phyloP scores from a whole-genome alignment of 371 early-diverging fungal genomes.

The Syncephalis fuscata region DNA sequence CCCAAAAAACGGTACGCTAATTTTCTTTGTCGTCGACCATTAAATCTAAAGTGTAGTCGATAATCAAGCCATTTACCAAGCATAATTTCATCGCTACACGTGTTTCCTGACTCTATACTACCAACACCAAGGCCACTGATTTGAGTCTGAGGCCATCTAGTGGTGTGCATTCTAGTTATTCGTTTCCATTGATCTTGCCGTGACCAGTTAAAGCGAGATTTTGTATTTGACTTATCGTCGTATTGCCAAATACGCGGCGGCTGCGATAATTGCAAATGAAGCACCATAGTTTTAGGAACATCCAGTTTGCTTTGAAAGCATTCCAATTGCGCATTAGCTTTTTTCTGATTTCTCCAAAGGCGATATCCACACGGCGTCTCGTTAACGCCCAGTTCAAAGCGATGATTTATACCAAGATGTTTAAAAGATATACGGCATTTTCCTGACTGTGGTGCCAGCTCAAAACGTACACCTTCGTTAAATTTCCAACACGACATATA shows the following conservation, averaged over 20 bases:
- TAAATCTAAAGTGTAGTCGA: neutral
- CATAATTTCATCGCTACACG: neutral
- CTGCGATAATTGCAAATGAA: neutral
- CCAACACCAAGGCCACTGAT: neutral
- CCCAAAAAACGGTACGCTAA: too few relatives aligned
- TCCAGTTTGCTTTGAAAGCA: neutral
- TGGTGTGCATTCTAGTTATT: neutral
- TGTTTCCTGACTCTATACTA: neutral
- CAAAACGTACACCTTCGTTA: neutral
- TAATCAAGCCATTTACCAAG: neutral
- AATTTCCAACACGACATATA: constrained; percentile 1
- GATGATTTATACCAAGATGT: neutral
- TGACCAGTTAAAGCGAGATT: neutral
- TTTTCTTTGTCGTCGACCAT: neutral
- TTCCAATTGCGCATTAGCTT: neutral
- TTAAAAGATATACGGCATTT: neutral
- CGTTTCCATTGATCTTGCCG: neutral
- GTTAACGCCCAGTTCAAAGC: neutral
- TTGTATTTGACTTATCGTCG: neutral
- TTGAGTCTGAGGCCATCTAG: neutral
- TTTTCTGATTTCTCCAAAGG: constrained; percentile 1
- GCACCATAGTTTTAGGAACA: neutral
- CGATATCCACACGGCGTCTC: constrained; percentile 1
- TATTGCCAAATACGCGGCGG: constrained; percentile 1
- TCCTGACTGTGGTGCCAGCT: neutral